These are phyloP conservation scores for Lepiota brunneoincarnata DNA, from an alignment of 768 basidiomycete genomes.

Conservation along the genomic window DNA sequence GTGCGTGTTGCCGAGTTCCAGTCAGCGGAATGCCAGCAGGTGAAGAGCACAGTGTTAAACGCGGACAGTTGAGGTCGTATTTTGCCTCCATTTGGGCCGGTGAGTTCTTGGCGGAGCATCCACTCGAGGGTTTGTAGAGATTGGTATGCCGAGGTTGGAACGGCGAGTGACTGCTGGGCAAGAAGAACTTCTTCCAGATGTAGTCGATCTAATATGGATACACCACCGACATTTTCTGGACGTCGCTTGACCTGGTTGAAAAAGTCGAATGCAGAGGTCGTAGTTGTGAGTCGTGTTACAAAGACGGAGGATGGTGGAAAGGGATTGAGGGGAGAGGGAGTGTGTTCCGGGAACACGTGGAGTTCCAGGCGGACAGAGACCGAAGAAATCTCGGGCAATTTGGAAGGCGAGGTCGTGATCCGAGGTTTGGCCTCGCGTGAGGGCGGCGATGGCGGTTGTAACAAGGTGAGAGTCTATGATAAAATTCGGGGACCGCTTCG, in stretches of 20 bases:
- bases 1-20: constrained; percentile 56
- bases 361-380: constrained; percentile 49
- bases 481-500: constrained; percentile 43
- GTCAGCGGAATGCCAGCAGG: constrained; percentile 63
- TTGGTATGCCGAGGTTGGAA: constrained; percentile 37
- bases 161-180: constrained; percentile 45
- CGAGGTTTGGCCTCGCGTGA: constrained; percentile 50
- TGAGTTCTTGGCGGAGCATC: constrained; percentile 59
- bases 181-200: constrained; percentile 65
- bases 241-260: constrained; percentile 55
- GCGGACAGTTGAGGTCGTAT: constrained; percentile 48
- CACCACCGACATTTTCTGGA: constrained; percentile 33
- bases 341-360: constrained; percentile 33
- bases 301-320: constrained; percentile 53
- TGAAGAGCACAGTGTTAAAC: constrained; percentile 59
- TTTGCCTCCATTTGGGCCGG: constrained; percentile 39
- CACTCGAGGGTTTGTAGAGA: constrained; percentile 64
- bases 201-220: constrained; percentile 41
- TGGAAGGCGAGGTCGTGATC: constrained; percentile 70
- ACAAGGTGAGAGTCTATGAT: constrained; percentile 53
- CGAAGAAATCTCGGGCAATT: constrained; percentile 60
- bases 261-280: constrained; percentile 51
- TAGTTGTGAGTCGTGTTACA: constrained; percentile 51
- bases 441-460: constrained; percentile 48
- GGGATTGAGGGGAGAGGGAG: constrained; percentile 42